A percentile compares a stretch with the other conserved stretches of the same genome.
Evolutionary conservation across 2,329 filamentous ascomycete genomes (phyloP).

Genomic region (Aaosphaeria arxii): DNA sequence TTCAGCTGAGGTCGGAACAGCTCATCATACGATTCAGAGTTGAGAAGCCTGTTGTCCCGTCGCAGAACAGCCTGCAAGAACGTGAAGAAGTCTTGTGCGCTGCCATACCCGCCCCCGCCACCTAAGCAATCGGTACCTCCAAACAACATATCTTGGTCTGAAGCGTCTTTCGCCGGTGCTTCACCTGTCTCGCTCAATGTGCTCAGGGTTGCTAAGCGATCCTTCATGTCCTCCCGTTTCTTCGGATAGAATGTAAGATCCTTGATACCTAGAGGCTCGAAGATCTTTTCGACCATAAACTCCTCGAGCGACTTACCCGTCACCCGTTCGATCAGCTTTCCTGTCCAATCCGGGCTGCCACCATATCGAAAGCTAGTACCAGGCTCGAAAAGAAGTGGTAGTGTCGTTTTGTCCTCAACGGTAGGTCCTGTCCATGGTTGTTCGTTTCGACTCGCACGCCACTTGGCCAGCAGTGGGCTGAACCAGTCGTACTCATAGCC

Average conservation of each 20-base stretch:
- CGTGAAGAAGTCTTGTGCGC: constrained; percentile 5
- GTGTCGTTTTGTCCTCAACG: constrained; percentile 43
- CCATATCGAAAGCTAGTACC: constrained; percentile 57
- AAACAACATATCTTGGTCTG: constrained; percentile 3
- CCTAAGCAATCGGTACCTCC: constrained; percentile 7
- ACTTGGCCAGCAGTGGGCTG: constrained; percentile 40
- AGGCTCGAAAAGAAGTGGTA: constrained; percentile 58
- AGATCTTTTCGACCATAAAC: constrained; percentile 42
- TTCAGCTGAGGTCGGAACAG: constrained; percentile 8
- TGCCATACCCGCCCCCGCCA: constrained; percentile 5
- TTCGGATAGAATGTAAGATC: constrained; percentile 54
- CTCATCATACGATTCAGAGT: constrained; percentile 2
- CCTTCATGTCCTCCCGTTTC: constrained; percentile 14
- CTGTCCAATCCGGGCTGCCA: constrained; percentile 46
- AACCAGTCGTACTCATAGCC: constrained; percentile 47
- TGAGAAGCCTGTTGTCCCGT: constrained; percentile 4
- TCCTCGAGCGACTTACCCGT: constrained; percentile 39
- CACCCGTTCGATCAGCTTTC: constrained; percentile 40
- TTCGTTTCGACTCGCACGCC: constrained; percentile 15
- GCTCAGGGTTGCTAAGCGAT: constrained; percentile 10
- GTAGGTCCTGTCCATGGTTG: constrained; percentile 48
- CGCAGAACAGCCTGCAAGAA: constrained; percentile 7
- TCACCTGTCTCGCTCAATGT: constrained; percentile 4
- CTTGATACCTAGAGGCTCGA: constrained; percentile 43
- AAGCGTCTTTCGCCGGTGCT: not conserved